A percentile compares a stretch with the other conserved stretches of the same genome.
Conservation (phyloP, 139 green algal species). For the Deuterostichococcus epilithicus region DNA sequence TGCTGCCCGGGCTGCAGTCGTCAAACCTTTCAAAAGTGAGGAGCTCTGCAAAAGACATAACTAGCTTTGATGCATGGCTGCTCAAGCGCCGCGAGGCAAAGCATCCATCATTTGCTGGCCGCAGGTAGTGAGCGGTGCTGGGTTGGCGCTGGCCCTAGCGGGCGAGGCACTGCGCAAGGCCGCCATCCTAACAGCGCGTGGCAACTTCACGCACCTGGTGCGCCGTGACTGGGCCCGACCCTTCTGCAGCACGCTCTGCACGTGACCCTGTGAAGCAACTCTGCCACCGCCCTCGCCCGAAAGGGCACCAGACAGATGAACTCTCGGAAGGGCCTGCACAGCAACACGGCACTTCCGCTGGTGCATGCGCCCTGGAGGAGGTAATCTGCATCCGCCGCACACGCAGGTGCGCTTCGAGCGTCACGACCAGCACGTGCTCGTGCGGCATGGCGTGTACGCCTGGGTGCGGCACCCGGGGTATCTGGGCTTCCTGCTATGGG, state of each 20-base stretch:
- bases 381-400: no score
- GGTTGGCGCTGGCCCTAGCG: conserved; percentile 39
- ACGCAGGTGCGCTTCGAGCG: no score
- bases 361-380: no score
- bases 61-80: background rate
- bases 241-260: no score
- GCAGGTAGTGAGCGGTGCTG: conserved; percentile 21
- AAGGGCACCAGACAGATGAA: no score
- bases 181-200: conserved; percentile 57
- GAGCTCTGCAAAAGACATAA: background rate
- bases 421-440: conserved; percentile 39
- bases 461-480: conserved; percentile 86
- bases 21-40: background rate
- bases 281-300: no score
- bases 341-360: no score
- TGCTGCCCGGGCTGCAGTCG: background rate
- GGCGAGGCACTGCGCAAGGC: conserved; percentile 64
- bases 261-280: no score
- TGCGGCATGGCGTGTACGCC: conserved; percentile 62
- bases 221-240: conserved; percentile 9
- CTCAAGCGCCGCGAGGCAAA: background rate
- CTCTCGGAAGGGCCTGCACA: no score
- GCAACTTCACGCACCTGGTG: conserved; percentile 74
- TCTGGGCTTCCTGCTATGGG: conserved; percentile 84
- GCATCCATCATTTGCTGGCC: background rate